These are phyloP conservation scores for Rutstroemia sydowiana DNA, from an alignment of 2,329 filamentous ascomycete genomes.

Conservation along the genomic window DNA sequence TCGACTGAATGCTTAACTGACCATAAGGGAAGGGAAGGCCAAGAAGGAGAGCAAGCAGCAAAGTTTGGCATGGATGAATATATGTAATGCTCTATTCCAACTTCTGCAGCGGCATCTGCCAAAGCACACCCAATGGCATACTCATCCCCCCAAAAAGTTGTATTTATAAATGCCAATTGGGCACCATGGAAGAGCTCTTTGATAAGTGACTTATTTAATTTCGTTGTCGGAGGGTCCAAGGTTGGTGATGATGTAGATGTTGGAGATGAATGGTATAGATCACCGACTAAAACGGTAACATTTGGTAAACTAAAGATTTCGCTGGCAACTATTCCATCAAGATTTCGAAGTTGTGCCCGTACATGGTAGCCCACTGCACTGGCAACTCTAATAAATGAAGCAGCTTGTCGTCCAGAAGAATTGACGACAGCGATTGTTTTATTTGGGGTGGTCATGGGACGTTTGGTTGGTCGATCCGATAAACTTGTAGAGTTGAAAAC, in stretches of 20 bases:
- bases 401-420: slow-evolving; percentile 89
- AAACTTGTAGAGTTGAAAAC: slow-evolving; percentile 12
- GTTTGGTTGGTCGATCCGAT: slow-evolving; percentile 25
- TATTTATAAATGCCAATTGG: slow-evolving; percentile 94
- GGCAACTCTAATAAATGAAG: slow-evolving; percentile 88
- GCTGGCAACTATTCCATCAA: slow-evolving; percentile 78
- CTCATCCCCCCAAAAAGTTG: slow-evolving; percentile 94
- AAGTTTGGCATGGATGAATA: slow-evolving; percentile 98
- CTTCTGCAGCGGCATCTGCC: slow-evolving; percentile 80
- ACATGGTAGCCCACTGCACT: slow-evolving; percentile 91
- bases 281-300: slow-evolving; percentile 56
- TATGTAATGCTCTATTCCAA: slow-evolving; percentile 81
- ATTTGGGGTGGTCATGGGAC: slow-evolving; percentile 28
- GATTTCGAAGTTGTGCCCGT: slow-evolving; percentile 81
- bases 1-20: slow-evolving; percentile 87
- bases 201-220: slow-evolving; percentile 67
- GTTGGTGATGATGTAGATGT: slow-evolving; percentile 42
- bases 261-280: slow-evolving; percentile 44
- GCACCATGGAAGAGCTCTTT: slow-evolving; percentile 73
- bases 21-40: slow-evolving; percentile 86
- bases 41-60: slow-evolving; percentile 57
- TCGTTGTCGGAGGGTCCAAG: slow-evolving; percentile 53
- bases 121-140: slow-evolving; percentile 80
- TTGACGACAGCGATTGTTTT: slow-evolving; percentile 86
- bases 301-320: slow-evolving; percentile 80